Evolutionary conservation across 305 asterid genomes (phyloP).

Genomic region (Striga hermonthica): DNA sequence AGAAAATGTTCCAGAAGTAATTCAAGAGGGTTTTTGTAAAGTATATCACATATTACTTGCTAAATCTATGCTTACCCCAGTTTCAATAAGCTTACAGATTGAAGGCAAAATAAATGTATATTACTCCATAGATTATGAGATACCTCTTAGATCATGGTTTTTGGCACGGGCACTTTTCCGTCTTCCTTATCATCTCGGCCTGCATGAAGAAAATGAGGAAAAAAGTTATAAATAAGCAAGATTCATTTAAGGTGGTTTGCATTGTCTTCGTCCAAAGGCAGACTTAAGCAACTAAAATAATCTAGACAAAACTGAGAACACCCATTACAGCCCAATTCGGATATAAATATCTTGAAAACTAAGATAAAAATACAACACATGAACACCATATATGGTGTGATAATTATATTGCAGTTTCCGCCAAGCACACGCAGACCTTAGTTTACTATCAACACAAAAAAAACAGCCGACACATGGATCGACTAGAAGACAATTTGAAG

Average conservation of each 20-base stretch:
- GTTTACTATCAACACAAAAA: neutral
- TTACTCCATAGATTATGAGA: conserved; percentile 1
- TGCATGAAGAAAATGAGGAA: conserved; percentile 23
- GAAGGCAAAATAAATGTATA: neutral
- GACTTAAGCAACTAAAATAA: neutral
- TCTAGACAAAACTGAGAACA: neutral
- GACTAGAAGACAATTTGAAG: neutral
- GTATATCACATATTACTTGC: too few species aligned
- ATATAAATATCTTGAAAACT: neutral
- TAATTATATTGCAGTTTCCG: neutral
- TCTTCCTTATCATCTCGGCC: conserved; percentile 40
- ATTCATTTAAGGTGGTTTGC: too few species aligned
- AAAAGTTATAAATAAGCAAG: too few species aligned
- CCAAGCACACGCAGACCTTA: conserved; percentile 3
- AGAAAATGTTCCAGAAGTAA: too few species aligned
- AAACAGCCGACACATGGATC: neutral
- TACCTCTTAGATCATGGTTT: conserved; percentile 43
- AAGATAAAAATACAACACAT: too few species aligned
- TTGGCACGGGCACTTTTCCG: conserved; percentile 37
- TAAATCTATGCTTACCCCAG: neutral
- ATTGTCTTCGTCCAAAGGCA: too few species aligned
- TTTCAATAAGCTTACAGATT: neutral
- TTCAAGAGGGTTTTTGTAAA: too few species aligned
- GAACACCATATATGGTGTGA: neutral
- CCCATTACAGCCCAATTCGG: neutral